Conservation (phyloP, 2,329 filamentous ascomycete genomes). For the Pseudogymnoascus sp. region DNA sequence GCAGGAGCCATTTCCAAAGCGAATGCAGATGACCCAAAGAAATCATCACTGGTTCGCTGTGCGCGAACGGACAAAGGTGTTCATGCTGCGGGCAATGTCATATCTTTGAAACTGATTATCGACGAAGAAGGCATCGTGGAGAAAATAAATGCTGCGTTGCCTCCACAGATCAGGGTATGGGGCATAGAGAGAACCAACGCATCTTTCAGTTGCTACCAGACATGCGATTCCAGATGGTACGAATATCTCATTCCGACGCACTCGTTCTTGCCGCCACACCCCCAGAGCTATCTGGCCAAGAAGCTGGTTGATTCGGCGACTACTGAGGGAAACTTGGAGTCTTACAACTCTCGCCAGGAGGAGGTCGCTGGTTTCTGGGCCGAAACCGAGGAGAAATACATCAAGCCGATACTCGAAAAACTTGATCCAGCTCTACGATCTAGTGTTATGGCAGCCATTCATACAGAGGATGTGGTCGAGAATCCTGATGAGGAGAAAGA, state of each 20-base stretch:
- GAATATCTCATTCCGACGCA: constrained; percentile 95
- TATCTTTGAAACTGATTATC: constrained; percentile 90
- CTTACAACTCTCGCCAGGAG: constrained; percentile 58
- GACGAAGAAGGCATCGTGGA: constrained; percentile 81
- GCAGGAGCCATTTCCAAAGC: constrained; percentile 93
- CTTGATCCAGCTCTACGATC: constrained; percentile 56
- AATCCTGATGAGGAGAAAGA: constrained; percentile 19
- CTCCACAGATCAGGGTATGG: constrained; percentile 89
- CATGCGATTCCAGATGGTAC: constrained; percentile 92
- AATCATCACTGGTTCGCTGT: constrained; percentile 87
- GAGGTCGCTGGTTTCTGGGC: constrained; percentile 80
- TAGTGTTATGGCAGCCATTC: constrained; percentile 54
- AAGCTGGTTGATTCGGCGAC: constrained; percentile 72
- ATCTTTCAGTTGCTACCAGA: constrained; percentile 87
- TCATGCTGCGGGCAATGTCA: constrained; percentile 89
- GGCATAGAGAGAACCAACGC: constrained; percentile 84
- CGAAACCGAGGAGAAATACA: constrained; percentile 68
- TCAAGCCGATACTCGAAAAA: constrained; percentile 58
- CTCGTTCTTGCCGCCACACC: constrained; percentile 85
- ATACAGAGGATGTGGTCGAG: constrained; percentile 30
- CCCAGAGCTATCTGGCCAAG: constrained; percentile 74
- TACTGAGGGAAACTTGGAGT: constrained; percentile 62
- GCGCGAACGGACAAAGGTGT: constrained; percentile 96
- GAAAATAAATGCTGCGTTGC: constrained; percentile 82
- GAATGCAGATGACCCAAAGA: constrained; percentile 94